These are phyloP conservation scores for Conticribra guillardii DNA, from an alignment of 108 stramenopile species.

Conservation along the genomic window DNA sequence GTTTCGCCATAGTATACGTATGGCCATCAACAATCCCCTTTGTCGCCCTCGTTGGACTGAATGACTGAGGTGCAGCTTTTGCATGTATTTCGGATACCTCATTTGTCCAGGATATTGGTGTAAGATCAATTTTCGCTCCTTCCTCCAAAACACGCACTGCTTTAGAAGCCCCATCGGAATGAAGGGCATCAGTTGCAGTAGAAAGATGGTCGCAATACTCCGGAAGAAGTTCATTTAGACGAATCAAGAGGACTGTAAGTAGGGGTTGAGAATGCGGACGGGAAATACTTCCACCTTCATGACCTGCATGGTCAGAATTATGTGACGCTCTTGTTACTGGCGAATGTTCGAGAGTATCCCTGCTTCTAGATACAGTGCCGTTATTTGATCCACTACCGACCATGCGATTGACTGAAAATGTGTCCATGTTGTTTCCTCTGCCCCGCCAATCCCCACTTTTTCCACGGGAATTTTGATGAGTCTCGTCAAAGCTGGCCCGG, in stretches of 20 bases:
- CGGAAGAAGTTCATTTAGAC: conserved; percentile 32
- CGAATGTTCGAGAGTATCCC: background rate
- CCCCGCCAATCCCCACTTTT: no score
- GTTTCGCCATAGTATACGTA: background rate
- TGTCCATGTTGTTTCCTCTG: conserved; percentile 3
- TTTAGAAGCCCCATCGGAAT: conserved; percentile 23
- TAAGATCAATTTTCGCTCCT: background rate
- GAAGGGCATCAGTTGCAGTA: conserved; percentile 4
- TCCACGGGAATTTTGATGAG: background rate
- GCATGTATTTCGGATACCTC: no score
- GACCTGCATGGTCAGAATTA: background rate
- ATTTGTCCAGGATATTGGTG: no score
- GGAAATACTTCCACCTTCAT: background rate
- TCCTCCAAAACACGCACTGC: conserved; percentile 35
- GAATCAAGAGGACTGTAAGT: conserved; percentile 26
- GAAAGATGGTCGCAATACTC: conserved; percentile 37
- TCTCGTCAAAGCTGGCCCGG: conserved; percentile 7
- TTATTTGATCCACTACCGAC: background rate
- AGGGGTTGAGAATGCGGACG: conserved; percentile 1
- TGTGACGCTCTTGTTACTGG: background rate
- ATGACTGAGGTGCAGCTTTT: background rate
- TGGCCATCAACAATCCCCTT: no score
- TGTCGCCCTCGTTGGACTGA: conserved; percentile 6
- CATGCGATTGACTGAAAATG: no score
- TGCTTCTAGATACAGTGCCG: background rate